Conservation (phyloP, 2,329 filamentous ascomycete genomes). For the Hymenoscyphus repandus region DNA sequence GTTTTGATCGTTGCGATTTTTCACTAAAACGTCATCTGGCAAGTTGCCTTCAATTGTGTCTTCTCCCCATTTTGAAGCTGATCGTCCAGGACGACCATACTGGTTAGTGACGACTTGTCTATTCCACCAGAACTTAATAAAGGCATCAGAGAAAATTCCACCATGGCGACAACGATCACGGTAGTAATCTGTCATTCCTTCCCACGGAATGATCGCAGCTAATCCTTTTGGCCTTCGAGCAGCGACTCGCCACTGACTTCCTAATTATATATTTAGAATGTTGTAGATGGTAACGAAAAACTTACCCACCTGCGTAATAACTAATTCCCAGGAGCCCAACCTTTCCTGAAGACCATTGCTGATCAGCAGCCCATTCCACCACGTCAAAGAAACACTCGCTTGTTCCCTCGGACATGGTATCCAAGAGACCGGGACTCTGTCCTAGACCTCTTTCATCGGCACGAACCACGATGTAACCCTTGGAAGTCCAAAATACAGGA, state of each 20-base stretch:
- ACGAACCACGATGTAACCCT: too few species aligned
- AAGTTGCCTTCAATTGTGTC: conserved; percentile 55
- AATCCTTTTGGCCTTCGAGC: conserved; percentile 46
- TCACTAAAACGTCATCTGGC: conserved; percentile 37
- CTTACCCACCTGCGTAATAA: conserved; percentile 41
- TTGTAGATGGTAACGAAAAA: background rate
- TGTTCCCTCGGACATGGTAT: too few species aligned
- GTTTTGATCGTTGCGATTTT: conserved; percentile 37
- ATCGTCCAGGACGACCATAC: conserved; percentile 52
- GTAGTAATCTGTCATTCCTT: conserved; percentile 52
- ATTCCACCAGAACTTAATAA: conserved; percentile 63
- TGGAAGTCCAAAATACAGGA: too few species aligned
- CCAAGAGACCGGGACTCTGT: too few species aligned
- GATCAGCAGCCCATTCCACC: too few species aligned
- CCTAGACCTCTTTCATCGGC: too few species aligned
- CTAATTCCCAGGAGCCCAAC: conserved; percentile 46
- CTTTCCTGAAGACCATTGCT: too few species aligned
- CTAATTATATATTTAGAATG: background rate
- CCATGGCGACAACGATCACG: conserved; percentile 55
- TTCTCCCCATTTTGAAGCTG: conserved; percentile 17
- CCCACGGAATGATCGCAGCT: conserved; percentile 48
- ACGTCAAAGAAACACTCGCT: too few species aligned
- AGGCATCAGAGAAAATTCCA: conserved; percentile 53
- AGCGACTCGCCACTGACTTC: conserved; percentile 49
- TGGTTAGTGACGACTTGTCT: conserved; percentile 62